Evolutionary conservation across 2,329 filamentous ascomycete genomes (phyloP), one percentile per base, ranked within the genome.

Genomic region (Verticillium tricorpus): DNA sequence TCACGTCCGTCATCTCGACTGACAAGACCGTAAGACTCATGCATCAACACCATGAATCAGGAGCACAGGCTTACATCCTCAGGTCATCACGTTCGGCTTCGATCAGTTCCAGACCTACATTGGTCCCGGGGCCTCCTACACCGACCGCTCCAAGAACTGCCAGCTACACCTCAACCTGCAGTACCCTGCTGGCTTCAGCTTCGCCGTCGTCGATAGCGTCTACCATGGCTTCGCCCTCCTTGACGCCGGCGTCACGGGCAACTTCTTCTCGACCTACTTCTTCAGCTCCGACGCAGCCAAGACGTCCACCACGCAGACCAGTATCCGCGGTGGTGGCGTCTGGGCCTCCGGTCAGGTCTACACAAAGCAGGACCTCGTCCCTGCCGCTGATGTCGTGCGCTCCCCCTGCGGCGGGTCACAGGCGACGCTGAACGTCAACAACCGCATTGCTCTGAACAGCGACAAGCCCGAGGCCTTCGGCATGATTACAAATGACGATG

Each of bases 401-500:
- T 72, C 71, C 31, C 72, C 72, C 3, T 74, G 72, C 64, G 71
- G 72, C 31, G 45, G 45, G n/a, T 68, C 69, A 52, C 69, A 63
- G n/a, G 71, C 70, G 25, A 71, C 73, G 37, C 71, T 74, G 67
- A 80, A 80, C 70, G 71, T 80, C 69, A 80, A 79, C 72, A 80
- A 79, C 73, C 76, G 78, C 65, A 77, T 80, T 59, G 73, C 74
- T 19, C 70, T 80, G 56, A 74, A 73, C 60, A 73, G 72, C 68
- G 70, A 68, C 61, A 75, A 77, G 69, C 40, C 65, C 56, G 69
- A 66, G 22, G 77, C 77, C 62, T 69, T 62, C 8, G 78, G 78
- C 62, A 70, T 75, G 67, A 74, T 79, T 69, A 77, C 77, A 19
- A 75, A 80, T 68, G 77, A 80, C 66, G 77, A 80, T 57, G 77